Percentiles rank a stretch among this genome's conserved stretches.
phyloP scores from a whole-genome alignment of 805 yeast species.

The Saccharomycopsis lassenensis region DNA sequence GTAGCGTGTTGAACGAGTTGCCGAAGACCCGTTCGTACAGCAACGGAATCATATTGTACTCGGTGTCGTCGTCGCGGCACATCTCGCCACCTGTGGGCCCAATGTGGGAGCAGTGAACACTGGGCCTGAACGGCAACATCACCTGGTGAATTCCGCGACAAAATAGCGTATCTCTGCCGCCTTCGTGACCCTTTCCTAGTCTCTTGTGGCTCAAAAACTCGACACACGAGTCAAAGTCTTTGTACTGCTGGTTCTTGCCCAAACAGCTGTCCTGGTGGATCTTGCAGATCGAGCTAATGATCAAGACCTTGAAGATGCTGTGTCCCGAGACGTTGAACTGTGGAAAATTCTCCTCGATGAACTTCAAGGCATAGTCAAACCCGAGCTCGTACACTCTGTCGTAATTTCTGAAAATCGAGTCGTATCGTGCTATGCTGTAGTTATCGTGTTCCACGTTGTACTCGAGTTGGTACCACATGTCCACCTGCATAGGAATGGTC shows the following conservation, averaged over 20 bases:
- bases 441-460: conserved; percentile 13
- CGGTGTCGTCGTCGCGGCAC: conserved; percentile 20
- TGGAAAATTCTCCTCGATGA: conserved; percentile 7
- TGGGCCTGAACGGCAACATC: conserved; percentile 21
- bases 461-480: conserved; percentile 13
- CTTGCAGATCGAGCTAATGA: conserved; percentile 20
- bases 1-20: too few species aligned
- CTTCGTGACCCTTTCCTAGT: conserved; percentile 21
- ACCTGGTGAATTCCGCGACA: conserved; percentile 22
- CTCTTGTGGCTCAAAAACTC: conserved; percentile 14
- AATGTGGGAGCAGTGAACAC: conserved; percentile 22
- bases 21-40: too few species aligned
- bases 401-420: conserved; percentile 19
- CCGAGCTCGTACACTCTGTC: conserved; percentile 16
- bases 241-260: conserved; percentile 19
- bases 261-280: conserved; percentile 19
- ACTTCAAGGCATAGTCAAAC: conserved; percentile 9
- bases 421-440: conserved; percentile 18
- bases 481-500: conserved; percentile 19
- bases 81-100: conserved; percentile 23
- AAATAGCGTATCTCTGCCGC: conserved; percentile 22
- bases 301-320: conserved; percentile 7
- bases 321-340: conserved; percentile 2
- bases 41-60: conserved; percentile 13
- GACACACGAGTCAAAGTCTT: conserved; percentile 16